These are phyloP conservation scores for Cylindrotheca closterium DNA, from an alignment of 108 stramenopile species.

Conservation along the genomic window DNA sequence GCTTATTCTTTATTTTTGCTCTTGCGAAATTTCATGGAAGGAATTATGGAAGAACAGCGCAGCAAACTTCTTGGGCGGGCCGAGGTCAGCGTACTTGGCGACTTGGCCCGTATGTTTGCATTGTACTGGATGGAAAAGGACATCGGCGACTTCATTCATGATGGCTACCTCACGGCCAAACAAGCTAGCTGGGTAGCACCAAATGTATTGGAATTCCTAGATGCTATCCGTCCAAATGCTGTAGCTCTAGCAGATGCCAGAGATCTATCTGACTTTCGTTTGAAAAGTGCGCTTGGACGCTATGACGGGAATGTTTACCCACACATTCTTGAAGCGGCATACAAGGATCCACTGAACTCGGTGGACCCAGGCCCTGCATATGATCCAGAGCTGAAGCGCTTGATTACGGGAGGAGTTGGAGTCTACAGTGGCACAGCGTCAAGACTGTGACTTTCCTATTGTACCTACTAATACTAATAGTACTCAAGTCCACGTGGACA, in stretches of 20 bases:
- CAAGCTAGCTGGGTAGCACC: conserved; percentile 52
- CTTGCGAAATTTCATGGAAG: conserved; percentile 63
- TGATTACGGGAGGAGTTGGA: conserved; percentile 76
- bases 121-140: conserved; percentile 88
- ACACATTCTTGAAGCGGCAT: conserved; percentile 80
- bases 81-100: conserved; percentile 45
- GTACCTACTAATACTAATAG: too few species aligned
- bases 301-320: conserved; percentile 92
- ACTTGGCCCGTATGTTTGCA: conserved; percentile 74
- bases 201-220: conserved; percentile 52
- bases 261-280: conserved; percentile 85
- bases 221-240: conserved; percentile 78
- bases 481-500: too few species aligned
- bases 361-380: conserved; percentile 67
- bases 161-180: conserved; percentile 53
- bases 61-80: conserved; percentile 17
- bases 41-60: conserved; percentile 53
- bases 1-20: conserved; percentile 80
- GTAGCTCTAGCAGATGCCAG: conserved; percentile 89
- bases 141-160: conserved; percentile 83
- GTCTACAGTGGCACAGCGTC: conserved; percentile 57
- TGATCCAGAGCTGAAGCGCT: conserved; percentile 65
- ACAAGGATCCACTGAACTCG: conserved; percentile 76
- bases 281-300: conserved; percentile 85
- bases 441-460: conserved; percentile 34